Evolutionary conservation across 2,329 filamentous ascomycete species (phyloP).

Genomic region (Lecanicillium sp.): DNA sequence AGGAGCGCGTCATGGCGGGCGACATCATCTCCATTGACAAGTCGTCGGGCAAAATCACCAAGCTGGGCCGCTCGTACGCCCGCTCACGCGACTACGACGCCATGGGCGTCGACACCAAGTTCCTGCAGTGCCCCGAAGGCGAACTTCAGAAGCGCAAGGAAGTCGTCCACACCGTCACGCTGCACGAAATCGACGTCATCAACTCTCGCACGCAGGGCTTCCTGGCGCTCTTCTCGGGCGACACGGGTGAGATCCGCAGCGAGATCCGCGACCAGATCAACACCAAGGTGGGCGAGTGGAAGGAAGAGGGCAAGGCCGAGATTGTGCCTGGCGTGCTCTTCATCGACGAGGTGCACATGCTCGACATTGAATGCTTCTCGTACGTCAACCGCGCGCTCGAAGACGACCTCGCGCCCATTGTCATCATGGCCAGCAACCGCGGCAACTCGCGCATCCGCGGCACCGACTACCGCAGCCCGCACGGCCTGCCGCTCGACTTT

Average conservation of each 20-base stretch:
- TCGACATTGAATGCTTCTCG: conserved; percentile 98
- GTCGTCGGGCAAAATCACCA: conserved; percentile 94
- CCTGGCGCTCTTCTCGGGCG: conserved; percentile 90
- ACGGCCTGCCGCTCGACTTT: conserved; percentile 91
- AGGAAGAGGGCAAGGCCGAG: conserved; percentile 97
- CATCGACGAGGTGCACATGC: conserved; percentile 99
- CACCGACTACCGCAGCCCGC: conserved; percentile 86
- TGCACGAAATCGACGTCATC: conserved; percentile 99
- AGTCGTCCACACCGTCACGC: conserved; percentile 89
- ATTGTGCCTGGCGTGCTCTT: conserved; percentile 96
- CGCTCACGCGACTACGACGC: conserved; percentile 96
- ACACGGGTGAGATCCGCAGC: conserved; percentile 94
- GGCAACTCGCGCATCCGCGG: conserved; percentile 87
- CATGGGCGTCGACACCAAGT: conserved; percentile 97
- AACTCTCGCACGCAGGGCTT: conserved; percentile 99
- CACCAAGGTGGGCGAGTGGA: conserved; percentile 98
- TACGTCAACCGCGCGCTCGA: conserved; percentile 97
- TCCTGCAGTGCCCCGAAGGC: conserved; percentile 93
- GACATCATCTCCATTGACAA: conserved; percentile 99
- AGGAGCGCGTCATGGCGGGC: conserved; percentile 97
- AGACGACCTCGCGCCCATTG: conserved; percentile 87
- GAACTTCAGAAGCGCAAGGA: conserved; percentile 97
- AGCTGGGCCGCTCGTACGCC: conserved; percentile 89
- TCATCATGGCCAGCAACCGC: conserved; percentile 98
- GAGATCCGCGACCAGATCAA: conserved; percentile 99